Conservation (phyloP, 2,329 filamentous ascomycete species). For the Ceratocystis ficicola region DNA sequence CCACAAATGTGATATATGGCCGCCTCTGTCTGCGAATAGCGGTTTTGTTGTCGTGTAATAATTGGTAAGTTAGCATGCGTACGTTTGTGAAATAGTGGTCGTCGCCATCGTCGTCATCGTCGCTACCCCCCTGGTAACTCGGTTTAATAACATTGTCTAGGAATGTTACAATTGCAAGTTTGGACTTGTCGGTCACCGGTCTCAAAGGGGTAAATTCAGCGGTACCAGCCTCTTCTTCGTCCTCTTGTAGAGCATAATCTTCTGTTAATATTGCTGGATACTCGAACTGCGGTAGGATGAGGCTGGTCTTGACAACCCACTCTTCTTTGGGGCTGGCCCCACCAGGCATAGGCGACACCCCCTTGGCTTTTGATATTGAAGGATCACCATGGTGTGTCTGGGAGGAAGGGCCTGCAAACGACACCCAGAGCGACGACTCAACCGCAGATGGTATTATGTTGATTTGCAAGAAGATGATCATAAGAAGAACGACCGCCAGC, state of each 20-base stretch:
- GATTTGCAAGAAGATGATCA: constrained; percentile 8
- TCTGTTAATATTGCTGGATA: constrained; percentile 18
- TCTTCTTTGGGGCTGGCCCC: not conserved
- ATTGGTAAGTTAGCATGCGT: constrained; percentile 33
- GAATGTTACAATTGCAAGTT: constrained; percentile 31
- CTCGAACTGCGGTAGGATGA: constrained; percentile 17
- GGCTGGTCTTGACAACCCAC: not conserved
- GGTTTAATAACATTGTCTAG: constrained; percentile 27
- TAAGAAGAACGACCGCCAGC: not conserved
- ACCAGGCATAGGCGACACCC: not conserved
- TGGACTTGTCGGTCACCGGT: constrained; percentile 18
- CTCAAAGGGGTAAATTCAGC: not conserved
- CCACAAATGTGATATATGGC: constrained; percentile 29
- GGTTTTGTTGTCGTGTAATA: constrained; percentile 32
- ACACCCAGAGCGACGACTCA: not conserved
- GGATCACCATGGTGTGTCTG: not conserved
- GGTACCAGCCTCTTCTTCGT: constrained; percentile 3
- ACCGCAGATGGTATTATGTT: not conserved
- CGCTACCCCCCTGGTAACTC: constrained; percentile 15
- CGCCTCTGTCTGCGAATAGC: constrained; percentile 23
- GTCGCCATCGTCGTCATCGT: constrained; percentile 22
- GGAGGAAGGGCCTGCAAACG: not conserved
- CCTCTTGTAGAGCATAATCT: constrained; percentile 1
- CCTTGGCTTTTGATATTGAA: constrained; percentile 11
- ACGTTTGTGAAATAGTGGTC: constrained; percentile 33